Percentiles rank a stretch among this genome's conserved stretches.
phyloP scores from a whole-genome alignment of 371 early-diverging fungal genomes.

The Mucor plumbeus region DNA sequence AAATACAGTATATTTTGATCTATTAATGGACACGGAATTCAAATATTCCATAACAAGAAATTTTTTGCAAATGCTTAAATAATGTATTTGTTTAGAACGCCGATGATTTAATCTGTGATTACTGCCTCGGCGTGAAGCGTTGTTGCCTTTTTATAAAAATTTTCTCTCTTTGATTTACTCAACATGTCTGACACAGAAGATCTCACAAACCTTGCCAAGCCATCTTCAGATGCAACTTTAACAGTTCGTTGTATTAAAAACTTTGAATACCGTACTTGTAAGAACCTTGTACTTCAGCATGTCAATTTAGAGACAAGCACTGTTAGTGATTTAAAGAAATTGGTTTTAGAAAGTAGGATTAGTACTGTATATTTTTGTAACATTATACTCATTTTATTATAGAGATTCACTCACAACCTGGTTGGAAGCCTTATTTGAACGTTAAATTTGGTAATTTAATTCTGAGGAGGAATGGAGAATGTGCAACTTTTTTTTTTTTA shows the following conservation, averaged over 20 bases:
- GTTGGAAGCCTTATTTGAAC: slow-evolving; percentile 77
- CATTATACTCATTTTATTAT: neutral
- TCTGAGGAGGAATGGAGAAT: neutral
- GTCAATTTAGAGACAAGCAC: slow-evolving; percentile 73
- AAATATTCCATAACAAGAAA: neutral
- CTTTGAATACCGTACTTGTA: slow-evolving; percentile 89
- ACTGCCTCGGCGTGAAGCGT: neutral
- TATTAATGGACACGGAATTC: neutral
- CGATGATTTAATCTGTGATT: neutral
- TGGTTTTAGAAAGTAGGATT: slow-evolving; percentile 72
- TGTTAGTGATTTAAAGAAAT: slow-evolving; percentile 68
- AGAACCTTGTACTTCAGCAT: slow-evolving; percentile 80
- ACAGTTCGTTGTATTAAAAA: slow-evolving; percentile 89
- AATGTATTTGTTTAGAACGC: neutral
- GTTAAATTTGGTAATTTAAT: slow-evolving; percentile 61
- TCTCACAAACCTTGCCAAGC: slow-evolving; percentile 61
- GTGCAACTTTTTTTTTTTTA: too few species aligned
- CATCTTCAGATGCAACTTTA: slow-evolving; percentile 65
- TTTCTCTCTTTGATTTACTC: neutral
- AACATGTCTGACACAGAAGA: slow-evolving; percentile 27
- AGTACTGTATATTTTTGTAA: neutral
- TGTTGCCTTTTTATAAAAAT: slow-evolving; percentile 1
- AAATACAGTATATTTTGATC: neutral
- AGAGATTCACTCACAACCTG: slow-evolving; percentile 69
- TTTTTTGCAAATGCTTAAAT: neutral